Percentiles rank a stretch among this genome's conserved stretches.
Conservation (phyloP, 73 alveolate genomes). For the Tetrahymena elliotti region DNA sequence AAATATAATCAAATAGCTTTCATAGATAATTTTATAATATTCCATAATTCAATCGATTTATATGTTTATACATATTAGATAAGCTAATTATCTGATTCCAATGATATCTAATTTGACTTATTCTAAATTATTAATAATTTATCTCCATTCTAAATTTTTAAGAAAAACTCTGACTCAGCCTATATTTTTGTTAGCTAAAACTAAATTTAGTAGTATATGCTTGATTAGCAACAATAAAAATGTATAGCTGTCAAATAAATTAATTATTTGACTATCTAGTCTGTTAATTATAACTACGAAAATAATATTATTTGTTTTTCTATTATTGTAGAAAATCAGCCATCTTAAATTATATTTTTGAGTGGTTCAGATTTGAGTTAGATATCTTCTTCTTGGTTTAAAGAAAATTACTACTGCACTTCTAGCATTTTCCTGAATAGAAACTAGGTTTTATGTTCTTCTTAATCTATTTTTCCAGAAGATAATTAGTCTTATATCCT, state of each 20-base stretch:
- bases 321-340: not conserved
- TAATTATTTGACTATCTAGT: too few species aligned
- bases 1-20: not conserved
- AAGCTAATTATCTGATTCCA: too few species aligned
- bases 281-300: too few species aligned
- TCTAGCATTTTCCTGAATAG: not conserved
- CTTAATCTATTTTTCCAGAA: not conserved
- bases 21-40: not conserved
- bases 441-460: not conserved
- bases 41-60: not conserved
- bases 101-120: too few species aligned
- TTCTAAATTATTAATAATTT: not conserved
- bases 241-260: too few species aligned
- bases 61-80: not conserved
- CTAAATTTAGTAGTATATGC: not conserved
- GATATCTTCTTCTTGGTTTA: not conserved
- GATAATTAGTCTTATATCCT: not conserved
- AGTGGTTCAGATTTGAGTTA: not conserved
- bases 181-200: not conserved
- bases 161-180: too few species aligned
- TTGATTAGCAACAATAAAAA: not conserved
- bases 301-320: not conserved
- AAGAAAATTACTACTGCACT: not conserved
- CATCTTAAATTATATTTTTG: not conserved
- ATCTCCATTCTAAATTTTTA: too few species aligned